Base-by-base conservation (phyloP, 2,329 filamentous ascomycete species). In the Berkeleyomyces basicola region DNA sequence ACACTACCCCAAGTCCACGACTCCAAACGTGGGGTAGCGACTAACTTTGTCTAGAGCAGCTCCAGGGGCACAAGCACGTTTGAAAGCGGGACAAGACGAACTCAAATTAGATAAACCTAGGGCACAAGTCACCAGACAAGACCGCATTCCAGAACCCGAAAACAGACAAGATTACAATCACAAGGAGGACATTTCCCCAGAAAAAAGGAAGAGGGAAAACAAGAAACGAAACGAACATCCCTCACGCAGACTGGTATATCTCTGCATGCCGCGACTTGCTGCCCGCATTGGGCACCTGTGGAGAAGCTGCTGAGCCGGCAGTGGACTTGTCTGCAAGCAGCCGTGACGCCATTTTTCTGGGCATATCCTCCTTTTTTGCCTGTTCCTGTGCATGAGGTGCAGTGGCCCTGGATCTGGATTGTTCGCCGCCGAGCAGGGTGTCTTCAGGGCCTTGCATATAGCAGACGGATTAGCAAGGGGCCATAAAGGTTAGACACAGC, bases 341-440 rank as follows among this genome's bases (percentile, higher is more conserved):
- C 14, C 33, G 31, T 7, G 40, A 11, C 9, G 40, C 5, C 23
- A 11, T 14, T 10, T 23, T 37, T 16, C 23, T 33, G 16, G 16
- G 14, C 6, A 3, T 43, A 44, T 59, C n/a, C 14, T 11, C 10
- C 16, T 9, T 53, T 11, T 53, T 16, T 10, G 49, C 36, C 49
- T 7, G 3, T 39, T 36, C 43, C 7, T 58, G 37, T 23, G 55
- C 55, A 23, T 33, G 37, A n/a, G 31, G 6, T 7, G 14, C 23
- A n/a, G 55, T 23, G 43, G 39, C 55, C 42, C 37, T 3, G 14
- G n/a, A 6, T 6, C 40, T 42, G 46, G 59, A 10, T 5, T 7
- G 44, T 7, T 51, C 59, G 59, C 44, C 59, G 36, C 59, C 59
- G 3, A 61, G 46, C 7, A 61, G 59, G 6, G 59, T 61, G n/a